Conservation (phyloP, 148 eudicot genomes). For the Rhododendron ferrugineum region DNA sequence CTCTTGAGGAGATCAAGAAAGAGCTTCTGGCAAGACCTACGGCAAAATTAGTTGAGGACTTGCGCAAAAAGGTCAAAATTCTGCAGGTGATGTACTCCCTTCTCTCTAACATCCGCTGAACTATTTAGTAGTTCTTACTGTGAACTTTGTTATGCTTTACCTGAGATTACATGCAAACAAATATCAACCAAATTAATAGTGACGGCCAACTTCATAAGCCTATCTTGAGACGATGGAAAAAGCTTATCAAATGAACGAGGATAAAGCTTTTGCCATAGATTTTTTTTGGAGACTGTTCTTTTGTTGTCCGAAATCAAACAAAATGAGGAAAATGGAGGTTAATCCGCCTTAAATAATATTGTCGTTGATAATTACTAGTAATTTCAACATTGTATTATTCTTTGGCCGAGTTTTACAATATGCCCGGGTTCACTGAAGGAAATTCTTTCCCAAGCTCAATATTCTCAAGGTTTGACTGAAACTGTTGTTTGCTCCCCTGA, state of each 20-base stretch:
- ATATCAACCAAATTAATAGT: background rate
- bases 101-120: background rate
- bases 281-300: background rate
- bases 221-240: background rate
- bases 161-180: background rate
- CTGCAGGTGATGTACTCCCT: constrained; percentile 57
- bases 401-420: background rate
- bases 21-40: constrained; percentile 92
- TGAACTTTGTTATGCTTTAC: background rate
- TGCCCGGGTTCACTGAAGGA: background rate
- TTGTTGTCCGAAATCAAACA: background rate
- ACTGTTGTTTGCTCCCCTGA: background rate
- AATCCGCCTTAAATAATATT: background rate
- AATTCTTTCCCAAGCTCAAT: background rate
- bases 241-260: too few species aligned
- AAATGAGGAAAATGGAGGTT: background rate
- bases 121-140: background rate
- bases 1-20: constrained; percentile 71
- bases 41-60: constrained; percentile 79
- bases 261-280: background rate
- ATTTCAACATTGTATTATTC: background rate
- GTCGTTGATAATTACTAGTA: background rate
- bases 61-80: constrained; percentile 93
- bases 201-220: background rate
- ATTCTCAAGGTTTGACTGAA: background rate